Conservation (phyloP, 2,329 filamentous ascomycete genomes). For the Diaporthe ampelina region DNA sequence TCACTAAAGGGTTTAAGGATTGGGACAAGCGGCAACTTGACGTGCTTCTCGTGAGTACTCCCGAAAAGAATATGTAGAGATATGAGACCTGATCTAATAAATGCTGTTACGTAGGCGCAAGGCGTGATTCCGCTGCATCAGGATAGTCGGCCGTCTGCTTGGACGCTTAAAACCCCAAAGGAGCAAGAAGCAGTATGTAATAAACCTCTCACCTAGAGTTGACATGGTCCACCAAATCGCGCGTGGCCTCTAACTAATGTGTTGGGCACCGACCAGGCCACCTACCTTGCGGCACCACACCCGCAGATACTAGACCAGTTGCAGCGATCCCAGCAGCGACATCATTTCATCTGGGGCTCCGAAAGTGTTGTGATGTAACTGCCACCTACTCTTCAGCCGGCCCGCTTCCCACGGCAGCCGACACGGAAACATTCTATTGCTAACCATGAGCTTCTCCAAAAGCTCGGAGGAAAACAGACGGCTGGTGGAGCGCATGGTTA, state of each 20-base stretch:
- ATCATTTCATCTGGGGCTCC: slow-evolving; percentile 36
- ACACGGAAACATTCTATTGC: no score
- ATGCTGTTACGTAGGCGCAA: neutral
- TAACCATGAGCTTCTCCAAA: neutral
- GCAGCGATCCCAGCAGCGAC: slow-evolving; percentile 9
- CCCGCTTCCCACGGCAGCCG: no score
- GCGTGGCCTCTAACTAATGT: no score
- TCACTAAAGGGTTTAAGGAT: slow-evolving; percentile 5
- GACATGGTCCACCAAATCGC: no score
- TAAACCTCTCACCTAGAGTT: neutral
- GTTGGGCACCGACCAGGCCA: slow-evolving; percentile 4
- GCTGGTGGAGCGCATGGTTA: slow-evolving; percentile 13
- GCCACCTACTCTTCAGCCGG: no score
- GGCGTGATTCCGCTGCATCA: slow-evolving; percentile 5
- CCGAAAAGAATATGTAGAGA: no score
- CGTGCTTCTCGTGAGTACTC: slow-evolving; percentile 25
- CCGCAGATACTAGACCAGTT: slow-evolving; percentile 30
- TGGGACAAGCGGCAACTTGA: slow-evolving; percentile 36
- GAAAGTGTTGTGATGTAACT: slow-evolving; percentile 35
- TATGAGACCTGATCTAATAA: neutral
- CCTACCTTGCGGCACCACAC: slow-evolving; percentile 35
- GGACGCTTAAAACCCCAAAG: slow-evolving; percentile 32
- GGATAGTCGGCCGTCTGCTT: neutral
- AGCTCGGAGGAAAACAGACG: slow-evolving; percentile 13
- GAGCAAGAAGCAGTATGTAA: slow-evolving; percentile 36